Evolutionary conservation across 2,329 filamentous ascomycete species (phyloP).

Genomic region (Orbilia ellipsospora): DNA sequence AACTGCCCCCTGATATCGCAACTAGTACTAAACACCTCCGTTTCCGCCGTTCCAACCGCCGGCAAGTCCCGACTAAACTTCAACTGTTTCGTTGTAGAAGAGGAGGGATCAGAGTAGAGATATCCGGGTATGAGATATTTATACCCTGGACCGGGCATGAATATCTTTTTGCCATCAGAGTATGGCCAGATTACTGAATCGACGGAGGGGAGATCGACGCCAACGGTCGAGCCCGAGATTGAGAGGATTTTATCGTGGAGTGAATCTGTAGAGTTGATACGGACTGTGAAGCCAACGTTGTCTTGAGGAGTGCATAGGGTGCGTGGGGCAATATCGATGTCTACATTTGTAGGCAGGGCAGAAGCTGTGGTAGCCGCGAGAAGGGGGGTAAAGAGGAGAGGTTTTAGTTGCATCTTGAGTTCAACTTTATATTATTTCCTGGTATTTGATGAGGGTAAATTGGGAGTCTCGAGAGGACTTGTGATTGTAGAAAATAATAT

Average conservation of each 20-base stretch:
- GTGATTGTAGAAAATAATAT: too few relatives aligned
- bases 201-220: constrained; percentile 38
- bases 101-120: constrained; percentile 12
- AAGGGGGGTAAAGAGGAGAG: constrained; percentile 29
- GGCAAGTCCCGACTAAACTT: constrained; percentile 44
- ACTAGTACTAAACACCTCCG: constrained; percentile 45
- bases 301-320: constrained; percentile 49
- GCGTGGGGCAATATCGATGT: constrained; percentile 3
- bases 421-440: too few relatives aligned
- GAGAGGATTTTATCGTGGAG: constrained; percentile 44
- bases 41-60: constrained; percentile 5
- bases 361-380: constrained; percentile 26
- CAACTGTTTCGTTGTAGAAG: constrained; percentile 24
- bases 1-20: constrained; percentile 43
- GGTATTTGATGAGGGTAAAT: too few relatives aligned
- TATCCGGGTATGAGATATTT: constrained; percentile 48
- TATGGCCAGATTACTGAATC: constrained; percentile 52
- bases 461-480: too few relatives aligned
- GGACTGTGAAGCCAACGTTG: constrained; percentile 44
- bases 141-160: constrained; percentile 49
- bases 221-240: constrained; percentile 28
- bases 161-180: constrained; percentile 18
- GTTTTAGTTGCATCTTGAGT: constrained; percentile 31
- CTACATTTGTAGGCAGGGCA: constrained; percentile 28
- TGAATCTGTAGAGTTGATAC: constrained; percentile 49